phyloP scores from a whole-genome alignment of 805 yeast genomes.

The Maudiozyma barnettii region DNA sequence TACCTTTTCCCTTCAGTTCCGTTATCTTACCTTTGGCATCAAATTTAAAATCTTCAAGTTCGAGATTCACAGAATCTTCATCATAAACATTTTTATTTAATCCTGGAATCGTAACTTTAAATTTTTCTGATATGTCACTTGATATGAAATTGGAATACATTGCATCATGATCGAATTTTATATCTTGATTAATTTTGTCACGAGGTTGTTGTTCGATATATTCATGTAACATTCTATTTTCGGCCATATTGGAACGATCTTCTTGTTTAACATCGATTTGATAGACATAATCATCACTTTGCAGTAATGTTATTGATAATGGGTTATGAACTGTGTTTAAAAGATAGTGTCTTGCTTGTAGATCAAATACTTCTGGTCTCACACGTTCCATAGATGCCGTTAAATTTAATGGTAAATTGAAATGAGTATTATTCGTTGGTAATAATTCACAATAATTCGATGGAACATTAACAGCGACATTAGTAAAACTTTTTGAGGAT shows the following conservation, averaged over 20 bases:
- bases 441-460: slow-evolving; percentile 1
- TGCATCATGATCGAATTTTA: slow-evolving; percentile 15
- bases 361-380: slow-evolving; percentile 26
- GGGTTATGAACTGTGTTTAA: slow-evolving; percentile 16
- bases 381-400: slow-evolving; percentile 12
- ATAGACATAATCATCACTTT: slow-evolving; percentile 13
- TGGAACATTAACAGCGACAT: neutral
- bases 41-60: slow-evolving; percentile 21
- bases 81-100: slow-evolving; percentile 7
- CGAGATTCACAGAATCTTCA: slow-evolving; percentile 10
- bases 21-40: slow-evolving; percentile 18
- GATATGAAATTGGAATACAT: slow-evolving; percentile 13
- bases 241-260: slow-evolving; percentile 13
- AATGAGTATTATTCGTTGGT: neutral
- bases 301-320: slow-evolving; percentile 20
- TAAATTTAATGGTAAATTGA: slow-evolving; percentile 11
- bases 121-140: slow-evolving; percentile 5
- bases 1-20: slow-evolving; percentile 14
- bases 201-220: neutral
- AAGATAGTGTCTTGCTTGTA: slow-evolving; percentile 23
- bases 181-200: neutral
- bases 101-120: slow-evolving; percentile 10
- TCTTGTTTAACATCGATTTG: slow-evolving; percentile 11
- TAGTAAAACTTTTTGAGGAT: slow-evolving; percentile 2
- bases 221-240: slow-evolving; percentile 15